Evolutionary conservation across 805 yeast genomes (phyloP).

Genomic region (Starmerella floricola): DNA sequence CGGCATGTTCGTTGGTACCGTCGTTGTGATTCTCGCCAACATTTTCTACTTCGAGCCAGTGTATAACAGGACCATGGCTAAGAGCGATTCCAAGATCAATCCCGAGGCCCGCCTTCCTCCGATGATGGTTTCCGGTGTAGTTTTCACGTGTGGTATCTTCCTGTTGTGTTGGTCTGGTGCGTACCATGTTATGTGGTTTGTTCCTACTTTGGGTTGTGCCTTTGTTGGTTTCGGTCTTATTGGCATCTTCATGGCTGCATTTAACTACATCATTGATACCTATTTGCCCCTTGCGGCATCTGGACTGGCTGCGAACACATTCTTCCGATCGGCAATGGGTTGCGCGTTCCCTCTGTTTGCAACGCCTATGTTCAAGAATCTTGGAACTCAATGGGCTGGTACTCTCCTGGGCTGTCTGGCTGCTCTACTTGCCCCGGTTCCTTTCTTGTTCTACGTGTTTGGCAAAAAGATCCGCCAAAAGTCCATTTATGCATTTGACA

Average conservation of each 20-base stretch:
- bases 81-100: slow-evolving; percentile 45
- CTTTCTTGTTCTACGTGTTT: slow-evolving; percentile 47
- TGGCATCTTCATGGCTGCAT: slow-evolving; percentile 45
- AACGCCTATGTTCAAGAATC: slow-evolving; percentile 49
- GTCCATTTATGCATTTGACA: slow-evolving; percentile 41
- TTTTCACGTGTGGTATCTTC: slow-evolving; percentile 65
- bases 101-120: slow-evolving; percentile 75
- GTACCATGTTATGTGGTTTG: slow-evolving; percentile 56
- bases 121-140: slow-evolving; percentile 58
- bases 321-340: slow-evolving; percentile 54
- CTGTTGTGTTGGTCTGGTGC: slow-evolving; percentile 87
- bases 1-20: slow-evolving; percentile 56
- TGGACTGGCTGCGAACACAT: slow-evolving; percentile 55
- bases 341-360: slow-evolving; percentile 66
- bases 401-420: slow-evolving; percentile 54
- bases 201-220: slow-evolving; percentile 44
- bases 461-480: slow-evolving; percentile 45
- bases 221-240: slow-evolving; percentile 43
- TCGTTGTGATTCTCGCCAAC: slow-evolving; percentile 43
- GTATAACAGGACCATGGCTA: slow-evolving; percentile 37
- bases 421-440: slow-evolving; percentile 48
- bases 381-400: slow-evolving; percentile 75
- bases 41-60: slow-evolving; percentile 41
- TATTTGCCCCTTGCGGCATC: slow-evolving; percentile 48
- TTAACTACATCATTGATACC: slow-evolving; percentile 51